Conservation (phyloP, 2,329 filamentous ascomycete species). For the Aspergillus hiratsukae region DNA sequence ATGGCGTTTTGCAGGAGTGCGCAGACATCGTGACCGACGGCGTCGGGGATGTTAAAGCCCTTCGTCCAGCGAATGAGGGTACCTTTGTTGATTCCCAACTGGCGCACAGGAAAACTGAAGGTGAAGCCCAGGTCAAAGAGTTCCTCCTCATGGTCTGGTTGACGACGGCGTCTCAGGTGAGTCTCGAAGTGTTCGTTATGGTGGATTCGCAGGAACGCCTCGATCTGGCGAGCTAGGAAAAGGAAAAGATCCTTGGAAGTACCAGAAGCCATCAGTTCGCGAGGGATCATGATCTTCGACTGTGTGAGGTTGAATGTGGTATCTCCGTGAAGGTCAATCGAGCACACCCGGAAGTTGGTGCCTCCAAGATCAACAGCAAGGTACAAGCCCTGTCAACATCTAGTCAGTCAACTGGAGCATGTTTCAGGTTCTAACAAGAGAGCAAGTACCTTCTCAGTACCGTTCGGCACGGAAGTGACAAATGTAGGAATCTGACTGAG, state of each 20-base stretch:
- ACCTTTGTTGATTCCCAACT: constrained; percentile 92
- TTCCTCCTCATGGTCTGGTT: constrained; percentile 64
- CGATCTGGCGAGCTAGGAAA: constrained; percentile 91
- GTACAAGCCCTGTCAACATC: constrained; percentile 70
- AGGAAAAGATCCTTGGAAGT: constrained; percentile 82
- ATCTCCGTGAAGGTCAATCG: constrained; percentile 87
- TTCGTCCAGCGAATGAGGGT: constrained; percentile 96
- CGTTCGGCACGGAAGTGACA: constrained; percentile 92
- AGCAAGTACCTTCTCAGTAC: constrained; percentile 78
- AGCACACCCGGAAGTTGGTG: constrained; percentile 98
- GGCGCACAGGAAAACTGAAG: constrained; percentile 94
- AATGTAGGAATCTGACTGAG: constrained; percentile 97
- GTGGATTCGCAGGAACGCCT: constrained; percentile 78
- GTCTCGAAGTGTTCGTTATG: constrained; percentile 81
- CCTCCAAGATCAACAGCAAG: constrained; percentile 96
- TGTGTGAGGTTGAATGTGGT: constrained; percentile 91
- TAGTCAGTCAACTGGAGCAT: not conserved
- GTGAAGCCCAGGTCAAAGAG: constrained; percentile 97
- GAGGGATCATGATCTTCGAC: constrained; percentile 87
- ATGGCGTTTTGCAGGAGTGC: constrained; percentile 84
- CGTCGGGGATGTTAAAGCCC: constrained; percentile 94
- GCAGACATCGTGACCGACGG: constrained; percentile 91
- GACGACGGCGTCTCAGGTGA: constrained; percentile 60
- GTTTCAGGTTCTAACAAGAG: not conserved
- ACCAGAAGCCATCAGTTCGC: constrained; percentile 83